These are phyloP conservation scores for Cylindricascospora bacillispora DNA, from an alignment of 1,139 yeast genomes.

Conservation along the genomic window DNA sequence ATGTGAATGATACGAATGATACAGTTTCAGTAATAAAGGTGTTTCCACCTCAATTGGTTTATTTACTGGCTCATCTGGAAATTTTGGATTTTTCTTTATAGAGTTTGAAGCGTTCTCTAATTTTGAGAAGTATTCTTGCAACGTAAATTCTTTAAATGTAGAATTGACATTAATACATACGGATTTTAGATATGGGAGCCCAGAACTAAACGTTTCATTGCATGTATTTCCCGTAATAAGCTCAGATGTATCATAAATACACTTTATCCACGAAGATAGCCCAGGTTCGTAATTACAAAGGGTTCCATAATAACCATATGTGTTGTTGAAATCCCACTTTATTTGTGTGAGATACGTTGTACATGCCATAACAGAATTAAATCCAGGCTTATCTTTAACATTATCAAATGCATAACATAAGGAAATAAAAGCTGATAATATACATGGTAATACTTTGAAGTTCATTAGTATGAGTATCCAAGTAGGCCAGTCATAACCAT, in stretches of 20 bases:
- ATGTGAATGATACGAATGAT: conserved; percentile 11
- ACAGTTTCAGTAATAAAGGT: conserved; percentile 5
- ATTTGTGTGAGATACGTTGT: conserved; percentile 2
- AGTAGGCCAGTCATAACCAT: too few relatives aligned
- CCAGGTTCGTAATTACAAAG: conserved; percentile 3
- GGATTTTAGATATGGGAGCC: neutral
- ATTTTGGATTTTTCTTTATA: neutral
- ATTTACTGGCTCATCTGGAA: neutral
- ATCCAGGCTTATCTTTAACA: conserved; percentile 2
- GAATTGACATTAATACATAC: neutral
- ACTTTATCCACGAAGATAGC: conserved; percentile 3
- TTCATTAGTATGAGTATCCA: too few relatives aligned
- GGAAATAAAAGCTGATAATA: too few relatives aligned
- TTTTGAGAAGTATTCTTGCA: conserved; percentile 1
- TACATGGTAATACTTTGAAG: too few relatives aligned
- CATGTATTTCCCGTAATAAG: neutral
- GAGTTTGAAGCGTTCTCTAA: conserved; percentile 2
- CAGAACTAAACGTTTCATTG: neutral
- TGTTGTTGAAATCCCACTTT: conserved; percentile 1
- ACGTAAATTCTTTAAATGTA: neutral
- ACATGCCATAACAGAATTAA: conserved; percentile 4
- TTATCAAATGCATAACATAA: too few relatives aligned
- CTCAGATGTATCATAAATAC: conserved; percentile 2
- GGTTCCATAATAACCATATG: conserved; percentile 1
- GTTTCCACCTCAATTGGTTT: conserved; percentile 9